Evolutionary conservation across 139 green algal species (phyloP), one percentile per base, ranked within the genome.

Genomic region (Chlamydomonas sp.): DNA sequence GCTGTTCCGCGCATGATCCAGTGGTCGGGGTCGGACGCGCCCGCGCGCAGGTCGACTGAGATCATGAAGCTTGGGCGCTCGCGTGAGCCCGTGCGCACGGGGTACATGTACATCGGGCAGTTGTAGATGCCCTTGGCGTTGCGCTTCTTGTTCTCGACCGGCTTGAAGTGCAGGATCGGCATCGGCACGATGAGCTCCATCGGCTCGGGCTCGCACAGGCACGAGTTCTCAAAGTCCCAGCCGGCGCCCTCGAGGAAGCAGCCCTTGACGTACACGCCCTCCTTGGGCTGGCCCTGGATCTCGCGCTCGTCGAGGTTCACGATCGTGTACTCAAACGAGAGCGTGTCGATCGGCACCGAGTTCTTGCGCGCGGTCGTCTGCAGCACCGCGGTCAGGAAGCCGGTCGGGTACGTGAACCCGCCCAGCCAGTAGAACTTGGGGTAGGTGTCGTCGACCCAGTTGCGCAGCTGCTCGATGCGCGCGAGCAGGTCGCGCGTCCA

Each of bases 141-240:
- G 64, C 86, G 87, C 81, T 90, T 88, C 75, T 90, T 92, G 79
- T 89, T 88, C 71, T 94, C 90, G 29, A 91, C 85, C 1, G 90
- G 90, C 81, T 86, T 88, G 84, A 95, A 95, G 37, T 88, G 79
- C 30, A 96, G 69, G 72, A 96, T 89, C 33, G 90, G 90, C 88
- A 95, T 95, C 29, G 79, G 76, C 58, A 94, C 87, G 59, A 92
- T 89, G n/a, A 96, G 82, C 84, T 94, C 86, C 87, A 94, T 93
- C 33, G 88, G 88, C 73, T 92, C 72, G 8, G 90, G 89, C 84
- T 96, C 90, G 59, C 73, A 83, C 74, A 96, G 76, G 78, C 82
- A 90, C 31, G 81, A 81, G 60, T 87, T 84, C 49, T 92, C 87
- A 61, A 82, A 84, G 77, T 95, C 88, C 89, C 89, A 95, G 20